Evolutionary conservation across 371 early-diverging fungal genomes (phyloP).

Genomic region (Syncephalastrum contaminatum): DNA sequence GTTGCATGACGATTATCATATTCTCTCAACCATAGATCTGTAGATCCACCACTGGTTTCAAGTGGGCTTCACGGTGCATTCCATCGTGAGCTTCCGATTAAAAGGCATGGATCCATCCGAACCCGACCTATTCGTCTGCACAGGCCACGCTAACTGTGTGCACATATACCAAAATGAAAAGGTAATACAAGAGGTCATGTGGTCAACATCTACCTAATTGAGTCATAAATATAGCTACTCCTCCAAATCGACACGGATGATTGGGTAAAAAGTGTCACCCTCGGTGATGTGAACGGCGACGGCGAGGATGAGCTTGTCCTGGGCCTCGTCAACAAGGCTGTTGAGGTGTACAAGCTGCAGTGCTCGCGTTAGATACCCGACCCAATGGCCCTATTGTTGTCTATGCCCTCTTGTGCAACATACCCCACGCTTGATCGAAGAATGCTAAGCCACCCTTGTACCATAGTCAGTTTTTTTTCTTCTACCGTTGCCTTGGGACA

Average conservation of each 20-base stretch:
- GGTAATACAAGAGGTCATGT: conserved; percentile 18
- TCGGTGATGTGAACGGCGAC: conserved; percentile 49
- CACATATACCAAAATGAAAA: conserved; percentile 35
- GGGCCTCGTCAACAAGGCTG: conserved; percentile 38
- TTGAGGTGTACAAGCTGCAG: conserved; percentile 30
- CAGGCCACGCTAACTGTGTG: conserved; percentile 39
- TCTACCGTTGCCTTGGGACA: no score
- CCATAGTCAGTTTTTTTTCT: no score
- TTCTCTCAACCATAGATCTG: neutral
- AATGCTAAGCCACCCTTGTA: no score
- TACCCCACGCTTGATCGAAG: no score
- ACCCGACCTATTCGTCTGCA: conserved; percentile 44
- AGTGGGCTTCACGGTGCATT: conserved; percentile 31
- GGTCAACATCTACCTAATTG: neutral
- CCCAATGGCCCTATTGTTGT: no score
- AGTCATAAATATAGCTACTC: conserved; percentile 21
- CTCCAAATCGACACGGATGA: conserved; percentile 32
- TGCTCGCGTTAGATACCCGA: no score
- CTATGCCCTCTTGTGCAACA: no score
- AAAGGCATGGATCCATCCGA: conserved; percentile 20
- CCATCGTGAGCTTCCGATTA: conserved; percentile 35
- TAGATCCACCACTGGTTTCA: conserved; percentile 38
- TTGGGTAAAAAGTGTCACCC: conserved; percentile 41
- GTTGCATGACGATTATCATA: no score
- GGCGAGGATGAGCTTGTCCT: conserved; percentile 45